A percentile compares a stretch with the other conserved stretches of the same genome.
Conservation (phyloP, 2,329 filamentous ascomycete genomes). For the Diaporthe vexans region DNA sequence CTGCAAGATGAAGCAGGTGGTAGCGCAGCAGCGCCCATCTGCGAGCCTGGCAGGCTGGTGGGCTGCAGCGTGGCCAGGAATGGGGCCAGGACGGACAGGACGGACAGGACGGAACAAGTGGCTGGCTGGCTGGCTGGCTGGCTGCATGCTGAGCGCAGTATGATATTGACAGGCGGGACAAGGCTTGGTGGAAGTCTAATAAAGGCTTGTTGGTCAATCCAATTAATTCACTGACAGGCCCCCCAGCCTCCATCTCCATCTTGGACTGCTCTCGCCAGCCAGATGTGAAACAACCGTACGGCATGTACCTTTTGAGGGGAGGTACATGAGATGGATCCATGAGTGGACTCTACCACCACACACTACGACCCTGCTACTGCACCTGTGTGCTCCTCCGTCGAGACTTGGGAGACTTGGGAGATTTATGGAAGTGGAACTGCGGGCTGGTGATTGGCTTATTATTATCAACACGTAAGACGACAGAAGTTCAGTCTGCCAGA, state of each 20-base stretch:
- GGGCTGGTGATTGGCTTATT: neutral
- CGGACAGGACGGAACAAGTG: too few relatives aligned
- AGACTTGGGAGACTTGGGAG: neutral
- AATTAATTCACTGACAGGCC: neutral
- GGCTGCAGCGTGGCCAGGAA: conserved; percentile 12
- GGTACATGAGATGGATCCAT: conserved; percentile 26
- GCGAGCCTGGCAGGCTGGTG: neutral
- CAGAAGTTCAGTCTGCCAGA: too few relatives aligned
- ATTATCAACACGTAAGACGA: too few relatives aligned
- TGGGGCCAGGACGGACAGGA: neutral
- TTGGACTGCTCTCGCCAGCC: too few relatives aligned
- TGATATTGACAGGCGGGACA: conserved; percentile 6
- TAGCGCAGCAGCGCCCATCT: conserved; percentile 3
- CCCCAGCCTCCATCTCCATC: too few relatives aligned
- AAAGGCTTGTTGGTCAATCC: conserved; percentile 21
- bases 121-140: conserved; percentile 6
- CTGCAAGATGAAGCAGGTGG: conserved; percentile 21
- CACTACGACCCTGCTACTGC: conserved; percentile 9
- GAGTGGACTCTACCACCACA: neutral
- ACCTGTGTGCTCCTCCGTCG: neutral
- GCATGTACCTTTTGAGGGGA: conserved; percentile 35
- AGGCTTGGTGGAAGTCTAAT: conserved; percentile 16
- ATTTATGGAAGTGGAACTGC: conserved; percentile 10
- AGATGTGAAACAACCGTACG: conserved; percentile 1
- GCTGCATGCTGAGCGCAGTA: too few relatives aligned